Percentiles rank a stretch among this genome's conserved stretches.
phyloP scores from a whole-genome alignment of 2,329 filamentous ascomycete genomes.

The Aureobasidium namibiae region DNA sequence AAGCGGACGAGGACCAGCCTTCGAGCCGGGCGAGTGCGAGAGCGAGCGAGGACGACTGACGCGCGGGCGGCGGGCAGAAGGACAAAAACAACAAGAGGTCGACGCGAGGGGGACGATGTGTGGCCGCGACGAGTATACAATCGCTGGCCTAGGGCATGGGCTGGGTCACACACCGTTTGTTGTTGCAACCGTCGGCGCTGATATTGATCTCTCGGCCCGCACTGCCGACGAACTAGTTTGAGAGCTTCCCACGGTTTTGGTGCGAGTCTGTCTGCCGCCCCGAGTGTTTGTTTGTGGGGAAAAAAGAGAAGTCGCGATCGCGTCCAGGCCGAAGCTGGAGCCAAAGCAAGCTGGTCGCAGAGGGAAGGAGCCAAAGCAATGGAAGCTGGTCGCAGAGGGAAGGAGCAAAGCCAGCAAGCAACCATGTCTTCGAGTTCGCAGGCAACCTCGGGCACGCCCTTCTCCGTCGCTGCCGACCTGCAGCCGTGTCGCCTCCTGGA shows the following conservation, averaged over 20 bases:
- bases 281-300: slow-evolving; percentile 3
- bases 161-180: slow-evolving; percentile 7
- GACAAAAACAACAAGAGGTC: not conserved
- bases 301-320: not conserved
- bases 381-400: not conserved
- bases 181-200: slow-evolving; percentile 9
- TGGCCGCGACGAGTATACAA: not conserved
- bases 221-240: not conserved
- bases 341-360: not conserved
- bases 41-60: not conserved
- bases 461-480: slow-evolving; percentile 37
- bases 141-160: not conserved
- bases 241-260: not conserved
- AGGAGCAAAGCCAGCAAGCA: not conserved
- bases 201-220: slow-evolving; percentile 8
- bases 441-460: slow-evolving; percentile 28
- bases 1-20: slow-evolving; percentile 14
- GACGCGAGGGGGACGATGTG: not conserved
- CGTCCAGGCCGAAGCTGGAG: not conserved
- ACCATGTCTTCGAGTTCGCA: slow-evolving; percentile 1
- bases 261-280: not conserved
- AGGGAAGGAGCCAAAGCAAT: not conserved
- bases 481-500: slow-evolving; percentile 53
- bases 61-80: not conserved
- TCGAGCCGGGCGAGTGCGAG: not conserved